phyloP scores from a whole-genome alignment of 768 basidiomycete genomes.

The Russula emetica region DNA sequence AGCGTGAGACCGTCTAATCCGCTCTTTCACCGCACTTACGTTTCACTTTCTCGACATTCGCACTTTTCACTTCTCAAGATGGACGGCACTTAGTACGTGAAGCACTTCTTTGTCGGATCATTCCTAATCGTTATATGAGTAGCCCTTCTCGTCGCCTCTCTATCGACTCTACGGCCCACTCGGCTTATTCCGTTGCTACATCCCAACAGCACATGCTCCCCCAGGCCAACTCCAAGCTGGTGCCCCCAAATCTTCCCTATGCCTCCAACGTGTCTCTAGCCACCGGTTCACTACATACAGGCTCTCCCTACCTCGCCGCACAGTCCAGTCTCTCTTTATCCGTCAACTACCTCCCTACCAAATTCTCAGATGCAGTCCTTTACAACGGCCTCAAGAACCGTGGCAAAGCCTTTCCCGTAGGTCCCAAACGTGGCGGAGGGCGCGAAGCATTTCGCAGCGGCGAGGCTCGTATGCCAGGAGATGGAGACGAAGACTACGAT shows the following conservation, averaged over 20 bases:
- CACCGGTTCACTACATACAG: slow-evolving; percentile 19
- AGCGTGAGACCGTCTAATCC: not conserved
- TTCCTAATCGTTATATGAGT: not conserved
- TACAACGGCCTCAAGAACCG: slow-evolving; percentile 43
- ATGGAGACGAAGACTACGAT: slow-evolving; percentile 39
- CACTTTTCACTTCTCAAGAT: slow-evolving; percentile 8
- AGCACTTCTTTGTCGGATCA: not conserved
- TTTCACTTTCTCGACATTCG: not conserved
- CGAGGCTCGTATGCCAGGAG: slow-evolving; percentile 40
- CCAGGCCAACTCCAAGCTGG: slow-evolving; percentile 37
- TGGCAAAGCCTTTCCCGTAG: slow-evolving; percentile 37
- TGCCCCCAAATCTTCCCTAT: slow-evolving; percentile 43
- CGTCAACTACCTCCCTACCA: slow-evolving; percentile 71
- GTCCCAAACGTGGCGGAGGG: slow-evolving; percentile 64
- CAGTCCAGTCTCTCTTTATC: slow-evolving; percentile 41
- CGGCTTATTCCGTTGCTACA: slow-evolving; percentile 43
- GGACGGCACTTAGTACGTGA: slow-evolving; percentile 23
- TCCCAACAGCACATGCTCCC: slow-evolving; percentile 49
- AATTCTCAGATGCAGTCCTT: slow-evolving; percentile 53
- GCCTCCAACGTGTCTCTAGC: slow-evolving; percentile 31
- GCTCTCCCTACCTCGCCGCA: slow-evolving; percentile 29
- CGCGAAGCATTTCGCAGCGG: slow-evolving; percentile 50
- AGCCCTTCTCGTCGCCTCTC: slow-evolving; percentile 33
- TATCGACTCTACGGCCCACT: slow-evolving; percentile 38
- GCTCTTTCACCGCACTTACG: not conserved